Conservation (phyloP, 805 yeast genomes). For the Metschnikowia rubicola region DNA sequence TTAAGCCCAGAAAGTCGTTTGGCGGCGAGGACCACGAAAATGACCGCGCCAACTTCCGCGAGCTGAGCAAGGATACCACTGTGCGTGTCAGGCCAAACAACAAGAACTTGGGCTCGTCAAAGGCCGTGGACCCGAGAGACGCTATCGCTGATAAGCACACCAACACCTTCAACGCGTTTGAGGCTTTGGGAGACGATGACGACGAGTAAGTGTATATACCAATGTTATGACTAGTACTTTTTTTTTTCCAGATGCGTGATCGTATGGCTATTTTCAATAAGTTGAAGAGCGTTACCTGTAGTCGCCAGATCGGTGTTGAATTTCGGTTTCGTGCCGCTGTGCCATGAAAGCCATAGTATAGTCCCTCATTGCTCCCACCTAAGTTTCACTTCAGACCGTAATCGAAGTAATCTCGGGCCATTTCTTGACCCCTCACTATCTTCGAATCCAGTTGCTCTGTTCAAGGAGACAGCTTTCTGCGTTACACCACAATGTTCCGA, state of each 20-base stretch:
- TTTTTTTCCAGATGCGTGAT: not conserved
- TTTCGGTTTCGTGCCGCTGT: not conserved
- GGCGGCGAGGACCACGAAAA: conserved; percentile 48
- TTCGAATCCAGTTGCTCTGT: not conserved
- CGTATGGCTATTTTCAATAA: not conserved
- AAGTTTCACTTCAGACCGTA: no score
- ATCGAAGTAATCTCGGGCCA: no score
- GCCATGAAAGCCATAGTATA: not conserved
- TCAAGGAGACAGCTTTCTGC: not conserved
- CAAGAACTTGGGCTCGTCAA: conserved; percentile 70
- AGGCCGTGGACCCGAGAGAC: conserved; percentile 72
- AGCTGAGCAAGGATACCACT: conserved; percentile 44
- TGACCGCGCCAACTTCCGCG: conserved; percentile 45
- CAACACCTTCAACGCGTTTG: conserved; percentile 73
- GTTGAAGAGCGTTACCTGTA: no score
- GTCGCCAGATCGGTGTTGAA: no score
- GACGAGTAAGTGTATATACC: conserved; percentile 27
- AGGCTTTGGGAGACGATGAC: conserved; percentile 65
- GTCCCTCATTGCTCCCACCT: no score
- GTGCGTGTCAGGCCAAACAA: conserved; percentile 66
- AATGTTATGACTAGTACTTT: not conserved
- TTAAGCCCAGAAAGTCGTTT: conserved; percentile 45
- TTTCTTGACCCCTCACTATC: no score
- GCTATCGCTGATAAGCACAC: conserved; percentile 64
- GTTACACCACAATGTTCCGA: conserved; percentile 12